Base-by-base conservation (phyloP, 768 basidiomycete species). In the Lentinula sp. region DNA sequence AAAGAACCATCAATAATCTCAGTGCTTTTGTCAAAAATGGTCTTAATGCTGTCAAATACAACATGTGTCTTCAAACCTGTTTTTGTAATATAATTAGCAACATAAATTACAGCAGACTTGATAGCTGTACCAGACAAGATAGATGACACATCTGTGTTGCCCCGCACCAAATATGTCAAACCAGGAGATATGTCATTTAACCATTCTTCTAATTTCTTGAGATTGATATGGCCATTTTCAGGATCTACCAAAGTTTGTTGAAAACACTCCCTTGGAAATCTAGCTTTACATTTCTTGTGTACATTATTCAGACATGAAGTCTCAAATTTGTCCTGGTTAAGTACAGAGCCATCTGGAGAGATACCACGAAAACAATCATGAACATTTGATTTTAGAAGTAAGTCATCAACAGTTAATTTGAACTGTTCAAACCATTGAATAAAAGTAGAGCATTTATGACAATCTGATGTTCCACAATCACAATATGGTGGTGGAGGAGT, bases 11-110 rank as follows among this genome's bases (percentile, higher is more conserved):
- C 62, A 0, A 72, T 20, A 8, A 70, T 57, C 18, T 73, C 67
- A 16, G 62, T 16, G 49, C 72, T 65, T 35, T 69, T 68, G 0
- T 68, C 62, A 53, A 73, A 70, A 0, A 74, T 60, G 9, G 67
- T 59, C 12, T 62, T 60, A 0, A 74, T 63, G 28, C 28, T 28
- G 28, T 3, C 28, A 28, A 28, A 28, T 28, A 28, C 28, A 28
- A 28, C 28, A 28, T 76, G 69, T 0, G 74, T 77, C 49, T 78
- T 80, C 10, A 81, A 61, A 1, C 65, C 46, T 0, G 67, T 49
- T 63, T 81, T 81, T 0, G 76, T 78, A 0, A 80, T 70, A 64
- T 81, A 81, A 39, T 81, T 76, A 4, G 77, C 69, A 0, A 78
- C 69, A 67, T 79, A 79, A 20, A 71, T 65, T 0, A 78, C 61